phyloP scores from a whole-genome alignment of 1,284 basidiomycete genomes.

The Pulveroboletus sp. region DNA sequence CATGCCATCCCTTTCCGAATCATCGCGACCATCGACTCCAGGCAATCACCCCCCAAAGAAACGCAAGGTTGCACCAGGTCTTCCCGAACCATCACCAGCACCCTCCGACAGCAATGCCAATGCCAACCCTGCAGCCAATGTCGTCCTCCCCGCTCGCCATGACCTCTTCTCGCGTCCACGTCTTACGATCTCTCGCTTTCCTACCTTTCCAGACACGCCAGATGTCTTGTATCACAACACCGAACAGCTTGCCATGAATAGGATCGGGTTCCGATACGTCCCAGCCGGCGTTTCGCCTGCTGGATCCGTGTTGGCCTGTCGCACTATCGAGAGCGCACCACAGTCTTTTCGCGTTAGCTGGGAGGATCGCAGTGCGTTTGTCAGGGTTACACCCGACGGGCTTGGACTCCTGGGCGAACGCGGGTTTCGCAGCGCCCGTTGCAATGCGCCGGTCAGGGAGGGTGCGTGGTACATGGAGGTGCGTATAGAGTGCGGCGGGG shows the following conservation, averaged over 20 bases:
- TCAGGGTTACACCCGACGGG: constrained; percentile 84
- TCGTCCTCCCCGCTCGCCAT: constrained; percentile 59
- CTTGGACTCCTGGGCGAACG: constrained; percentile 78
- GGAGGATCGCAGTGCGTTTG: constrained; percentile 83
- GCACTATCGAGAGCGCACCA: constrained; percentile 79
- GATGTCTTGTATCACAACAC: constrained; percentile 61
- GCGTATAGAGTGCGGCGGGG: constrained; percentile 75
- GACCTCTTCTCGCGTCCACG: constrained; percentile 67
- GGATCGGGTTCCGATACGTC: constrained; percentile 76
- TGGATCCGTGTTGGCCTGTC: constrained; percentile 61
- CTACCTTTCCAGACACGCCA: constrained; percentile 59
- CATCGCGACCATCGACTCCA: constrained; percentile 40
- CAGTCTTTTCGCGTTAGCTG: constrained; percentile 71
- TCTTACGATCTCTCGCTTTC: constrained; percentile 70
- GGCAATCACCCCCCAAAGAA: constrained; percentile 38
- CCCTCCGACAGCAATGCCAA: constrained; percentile 41
- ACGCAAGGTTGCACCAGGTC: constrained; percentile 39
- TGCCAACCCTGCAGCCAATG: constrained; percentile 36
- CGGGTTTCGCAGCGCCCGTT: constrained; percentile 88
- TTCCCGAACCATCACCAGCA: constrained; percentile 46
- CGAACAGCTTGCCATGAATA: constrained; percentile 71
- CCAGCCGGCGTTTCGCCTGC: constrained; percentile 75
- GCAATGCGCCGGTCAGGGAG: constrained; percentile 86
- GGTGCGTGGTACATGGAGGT: constrained; percentile 97
- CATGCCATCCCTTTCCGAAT: constrained; percentile 32